Evolutionary conservation across 495 filamentous ascomycete species (phyloP), one percentile per base, ranked within the genome.

Genomic region (Patellaria atrata): DNA sequence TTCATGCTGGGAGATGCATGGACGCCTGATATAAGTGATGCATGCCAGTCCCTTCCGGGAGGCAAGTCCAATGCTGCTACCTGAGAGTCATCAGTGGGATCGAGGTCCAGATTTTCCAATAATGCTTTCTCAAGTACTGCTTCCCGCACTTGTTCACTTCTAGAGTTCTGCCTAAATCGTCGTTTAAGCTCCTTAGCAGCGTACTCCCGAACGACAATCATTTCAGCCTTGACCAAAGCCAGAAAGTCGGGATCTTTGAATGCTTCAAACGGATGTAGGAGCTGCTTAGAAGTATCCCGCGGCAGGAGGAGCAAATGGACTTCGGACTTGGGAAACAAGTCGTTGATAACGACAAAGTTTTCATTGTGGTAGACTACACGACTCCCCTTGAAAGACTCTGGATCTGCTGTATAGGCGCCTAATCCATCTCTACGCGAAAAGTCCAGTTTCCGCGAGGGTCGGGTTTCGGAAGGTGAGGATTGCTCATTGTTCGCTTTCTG

Each of bases 1-100:
- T 72, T 76, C 89, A 97, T 93, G 13, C 71, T 79, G n/a, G 89
- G 89, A 36, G 73, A 66, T 2, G 80, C 79, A 59, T 97, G 89
- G 0, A 92, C 62, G 14, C 89, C 28, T 31, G 15, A 15, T n/a
- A n/a, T n/a, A n/a, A n/a, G n/a, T n/a, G n/a, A n/a, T n/a, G n/a
- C n/a, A n/a, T n/a, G n/a, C 79, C 82, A 97, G 52, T 93, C 73
- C 13, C 86, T 61, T 1, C 84, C 84, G 0, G 48, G 40, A 0
- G 85, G 83, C n/a, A n/a, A n/a, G n/a, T n/a, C n/a, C n/a, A n/a
- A 7, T 25, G 11, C 31, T n/a, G n/a, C n/a, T n/a, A n/a, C n/a
- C n/a, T n/a, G n/a, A n/a, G n/a, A n/a, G n/a, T n/a, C n/a, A n/a
- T n/a, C n/a, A n/a, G n/a, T n/a, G n/a, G n/a, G n/a, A n/a, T n/a